These are phyloP conservation scores for Aspergillus baeticus DNA, from an alignment of 495 filamentous ascomycete species.

Conservation along the genomic window DNA sequence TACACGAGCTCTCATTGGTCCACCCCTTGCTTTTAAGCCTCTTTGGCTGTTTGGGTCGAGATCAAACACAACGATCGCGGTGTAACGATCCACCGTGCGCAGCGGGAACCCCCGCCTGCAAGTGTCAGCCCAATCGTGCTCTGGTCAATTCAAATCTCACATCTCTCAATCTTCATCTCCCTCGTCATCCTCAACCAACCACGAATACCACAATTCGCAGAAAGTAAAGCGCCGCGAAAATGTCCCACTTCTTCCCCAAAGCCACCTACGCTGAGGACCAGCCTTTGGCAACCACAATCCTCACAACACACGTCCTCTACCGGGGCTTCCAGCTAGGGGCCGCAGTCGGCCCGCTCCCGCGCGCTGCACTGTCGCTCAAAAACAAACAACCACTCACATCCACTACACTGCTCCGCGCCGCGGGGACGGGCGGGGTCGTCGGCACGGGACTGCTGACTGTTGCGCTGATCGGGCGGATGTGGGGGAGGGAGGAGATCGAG, in stretches of 20 bases:
- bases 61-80: no score
- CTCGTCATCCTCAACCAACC: not conserved
- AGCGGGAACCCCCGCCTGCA: no score
- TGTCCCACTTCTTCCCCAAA: slow-evolving; percentile 54
- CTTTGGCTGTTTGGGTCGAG: no score
- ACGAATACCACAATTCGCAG: not conserved
- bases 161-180: no score
- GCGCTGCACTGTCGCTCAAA: slow-evolving; percentile 9
- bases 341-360: slow-evolving; percentile 36
- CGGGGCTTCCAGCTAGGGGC: slow-evolving; percentile 51
- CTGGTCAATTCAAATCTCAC: no score
- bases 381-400: slow-evolving; percentile 12
- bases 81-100: no score
- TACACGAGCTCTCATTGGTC: no score
- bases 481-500: slow-evolving; percentile 54
- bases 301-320: slow-evolving; percentile 55
- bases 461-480: slow-evolving; percentile 46
- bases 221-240: slow-evolving; percentile 20
- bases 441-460: slow-evolving; percentile 31
- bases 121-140: no score
- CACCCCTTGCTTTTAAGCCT: no score
- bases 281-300: slow-evolving; percentile 47
- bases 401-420: slow-evolving; percentile 33
- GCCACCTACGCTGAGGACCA: slow-evolving; percentile 62
- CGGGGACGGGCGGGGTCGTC: slow-evolving; percentile 27